phyloP scores from a whole-genome alignment of 1,284 basidiomycete species.

The Cutaneotrichosporon sp. region DNA sequence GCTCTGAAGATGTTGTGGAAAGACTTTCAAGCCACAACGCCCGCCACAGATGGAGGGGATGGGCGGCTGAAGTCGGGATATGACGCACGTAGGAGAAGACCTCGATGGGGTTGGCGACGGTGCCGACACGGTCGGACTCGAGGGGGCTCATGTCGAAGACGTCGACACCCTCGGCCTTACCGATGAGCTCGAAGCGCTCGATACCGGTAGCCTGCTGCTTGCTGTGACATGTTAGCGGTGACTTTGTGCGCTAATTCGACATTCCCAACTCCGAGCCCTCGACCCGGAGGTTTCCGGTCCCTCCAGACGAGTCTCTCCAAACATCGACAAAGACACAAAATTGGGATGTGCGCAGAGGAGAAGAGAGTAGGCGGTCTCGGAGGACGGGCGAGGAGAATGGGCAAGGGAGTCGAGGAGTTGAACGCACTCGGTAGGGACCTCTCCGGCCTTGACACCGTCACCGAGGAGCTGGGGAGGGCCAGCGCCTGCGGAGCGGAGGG shows the following conservation, averaged over 20 bases:
- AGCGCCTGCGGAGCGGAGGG: conserved; percentile 27
- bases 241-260: too few relatives aligned
- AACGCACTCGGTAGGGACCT: conserved; percentile 47
- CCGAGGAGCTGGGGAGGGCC: conserved; percentile 34
- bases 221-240: too few relatives aligned
- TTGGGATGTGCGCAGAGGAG: too few relatives aligned
- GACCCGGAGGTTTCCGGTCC: not conserved
- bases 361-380: too few relatives aligned
- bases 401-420: not conserved
- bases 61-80: not conserved
- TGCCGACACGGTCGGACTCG: conserved; percentile 80
- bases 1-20: not conserved
- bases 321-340: too few relatives aligned
- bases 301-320: not conserved
- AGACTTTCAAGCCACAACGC: not conserved
- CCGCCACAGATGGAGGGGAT: too few relatives aligned
- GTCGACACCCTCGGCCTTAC: conserved; percentile 79
- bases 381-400: not conserved
- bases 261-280: not conserved
- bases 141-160: conserved; percentile 88
- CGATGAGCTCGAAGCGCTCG: conserved; percentile 88
- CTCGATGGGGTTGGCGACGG: conserved; percentile 77
- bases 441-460: conserved; percentile 19
- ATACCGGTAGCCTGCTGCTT: conserved; percentile 91
- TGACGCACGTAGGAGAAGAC: conserved; percentile 77